Percentiles rank a stretch among this genome's conserved stretches.
phyloP scores from a whole-genome alignment of 805 yeast genomes.

The Ogataea salicorniae region DNA sequence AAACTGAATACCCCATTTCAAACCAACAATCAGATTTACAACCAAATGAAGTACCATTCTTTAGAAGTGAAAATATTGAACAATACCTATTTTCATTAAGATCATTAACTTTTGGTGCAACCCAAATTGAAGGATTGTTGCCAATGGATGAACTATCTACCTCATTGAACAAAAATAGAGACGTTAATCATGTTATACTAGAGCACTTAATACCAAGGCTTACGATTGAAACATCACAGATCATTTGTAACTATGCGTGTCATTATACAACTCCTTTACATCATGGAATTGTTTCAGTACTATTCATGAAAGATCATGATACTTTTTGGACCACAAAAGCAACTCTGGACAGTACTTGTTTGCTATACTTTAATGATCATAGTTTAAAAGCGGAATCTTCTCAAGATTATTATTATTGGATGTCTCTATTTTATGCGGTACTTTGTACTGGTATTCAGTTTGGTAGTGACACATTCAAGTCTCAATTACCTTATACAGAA shows the following conservation, averaged over 20 bases:
- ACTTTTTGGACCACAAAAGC: conserved; percentile 16
- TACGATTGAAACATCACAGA: conserved; percentile 8
- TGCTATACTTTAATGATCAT: conserved; percentile 8
- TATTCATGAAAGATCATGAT: conserved; percentile 21
- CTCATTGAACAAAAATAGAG: conserved; percentile 4
- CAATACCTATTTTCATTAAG: conserved; percentile 18
- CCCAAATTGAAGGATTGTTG: conserved; percentile 17
- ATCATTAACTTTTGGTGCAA: conserved; percentile 20
- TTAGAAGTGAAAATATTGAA: conserved; percentile 14
- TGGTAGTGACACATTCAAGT: conserved; percentile 15
- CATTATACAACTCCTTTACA: conserved; percentile 21
- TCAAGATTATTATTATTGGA: conserved; percentile 23
- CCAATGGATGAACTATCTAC: conserved; percentile 11
- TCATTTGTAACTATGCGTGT: conserved; percentile 20
- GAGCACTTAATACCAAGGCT: conserved; percentile 8
- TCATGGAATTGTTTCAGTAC: conserved; percentile 18
- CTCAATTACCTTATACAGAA: conserved; percentile 6
- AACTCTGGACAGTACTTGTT: conserved; percentile 4
- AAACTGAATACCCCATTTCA: background rate
- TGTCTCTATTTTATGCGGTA: conserved; percentile 20
- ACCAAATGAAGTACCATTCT: conserved; percentile 3
- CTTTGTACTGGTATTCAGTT: conserved; percentile 20
- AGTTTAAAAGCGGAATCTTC: conserved; percentile 8
- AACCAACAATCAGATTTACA: background rate
- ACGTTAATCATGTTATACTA: conserved; percentile 5